These are phyloP conservation scores for Rhodotorula mucilaginosa DNA, from an alignment of 1,284 basidiomycete genomes.

Conservation along the genomic window DNA sequence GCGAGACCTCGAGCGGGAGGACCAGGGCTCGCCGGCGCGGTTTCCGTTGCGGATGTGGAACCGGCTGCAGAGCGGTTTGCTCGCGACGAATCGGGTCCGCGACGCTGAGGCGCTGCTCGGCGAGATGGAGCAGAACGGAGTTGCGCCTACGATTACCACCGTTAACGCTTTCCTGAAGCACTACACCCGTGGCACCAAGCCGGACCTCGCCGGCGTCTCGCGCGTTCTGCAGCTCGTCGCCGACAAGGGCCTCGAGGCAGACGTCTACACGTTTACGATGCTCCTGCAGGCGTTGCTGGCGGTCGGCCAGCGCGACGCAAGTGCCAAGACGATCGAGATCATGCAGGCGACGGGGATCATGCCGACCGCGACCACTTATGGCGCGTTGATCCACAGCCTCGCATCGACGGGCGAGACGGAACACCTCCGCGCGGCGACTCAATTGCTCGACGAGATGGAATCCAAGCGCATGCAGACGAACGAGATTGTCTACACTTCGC, in stretches of 20 bases:
- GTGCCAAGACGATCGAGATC: conserved; percentile 29
- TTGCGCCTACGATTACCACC: conserved; percentile 15
- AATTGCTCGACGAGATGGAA: conserved; percentile 41
- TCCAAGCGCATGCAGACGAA: conserved; percentile 22
- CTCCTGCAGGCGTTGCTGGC: conserved; percentile 34
- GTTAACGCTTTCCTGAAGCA: conserved; percentile 30
- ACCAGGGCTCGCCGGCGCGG: not conserved
- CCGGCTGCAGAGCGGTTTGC: conserved; percentile 23
- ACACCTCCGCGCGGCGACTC: conserved; percentile 32
- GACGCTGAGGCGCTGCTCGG: conserved; percentile 28
- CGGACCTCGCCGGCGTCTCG: conserved; percentile 27
- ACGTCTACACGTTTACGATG: conserved; percentile 39
- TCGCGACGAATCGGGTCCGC: conserved; percentile 14
- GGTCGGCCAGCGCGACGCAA: conserved; percentile 29
- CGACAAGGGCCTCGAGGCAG: conserved; percentile 25
- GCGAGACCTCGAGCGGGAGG: not conserved
- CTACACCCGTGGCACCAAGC: conserved; percentile 22
- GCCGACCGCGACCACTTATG: conserved; percentile 36
- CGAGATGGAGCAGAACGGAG: conserved; percentile 26
- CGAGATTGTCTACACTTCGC: conserved; percentile 39
- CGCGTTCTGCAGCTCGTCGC: conserved; percentile 26
- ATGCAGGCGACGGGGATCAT: conserved; percentile 33
- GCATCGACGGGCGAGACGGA: conserved; percentile 21
- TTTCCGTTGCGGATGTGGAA: conserved; percentile 18
- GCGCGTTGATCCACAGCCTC: conserved; percentile 32